These are phyloP conservation scores for Chlorophyllum brunneum DNA, from an alignment of 768 basidiomycete genomes.

Conservation along the genomic window DNA sequence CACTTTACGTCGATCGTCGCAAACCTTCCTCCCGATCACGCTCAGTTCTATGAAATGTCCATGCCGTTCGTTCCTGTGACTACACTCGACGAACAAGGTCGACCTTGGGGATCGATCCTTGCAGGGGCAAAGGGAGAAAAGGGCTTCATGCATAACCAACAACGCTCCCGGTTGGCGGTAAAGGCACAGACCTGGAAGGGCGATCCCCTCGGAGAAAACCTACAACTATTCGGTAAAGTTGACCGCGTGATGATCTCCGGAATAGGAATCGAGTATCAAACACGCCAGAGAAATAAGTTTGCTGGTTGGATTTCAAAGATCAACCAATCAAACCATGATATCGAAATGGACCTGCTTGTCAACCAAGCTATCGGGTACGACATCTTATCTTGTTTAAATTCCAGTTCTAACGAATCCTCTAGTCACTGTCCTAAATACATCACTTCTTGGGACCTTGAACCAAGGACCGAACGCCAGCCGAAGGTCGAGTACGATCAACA, in stretches of 20 bases:
- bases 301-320: conserved; percentile 42
- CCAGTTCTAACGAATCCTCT: neutral
- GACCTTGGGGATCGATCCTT: conserved; percentile 61
- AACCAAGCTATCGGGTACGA: conserved; percentile 57
- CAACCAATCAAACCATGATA: conserved; percentile 21
- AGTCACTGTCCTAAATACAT: conserved; percentile 75
- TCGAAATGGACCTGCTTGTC: conserved; percentile 41
- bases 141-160: conserved; percentile 40
- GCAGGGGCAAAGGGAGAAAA: conserved; percentile 38
- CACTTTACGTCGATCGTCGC: conserved; percentile 32
- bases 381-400: neutral
- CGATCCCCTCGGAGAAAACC: conserved; percentile 47
- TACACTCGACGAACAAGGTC: conserved; percentile 42
- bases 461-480: conserved; percentile 36
- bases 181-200: conserved; percentile 46
- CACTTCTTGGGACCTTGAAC: conserved; percentile 45
- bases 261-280: conserved; percentile 55
- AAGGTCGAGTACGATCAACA: conserved; percentile 30
- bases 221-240: conserved; percentile 18
- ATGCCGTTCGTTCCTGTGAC: conserved; percentile 55
- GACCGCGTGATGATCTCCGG: conserved; percentile 43
- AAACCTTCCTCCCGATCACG: conserved; percentile 48
- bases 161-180: conserved; percentile 34
- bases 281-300: conserved; percentile 60
- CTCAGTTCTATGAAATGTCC: conserved; percentile 41